Base-by-base conservation (phyloP, 2,329 filamentous ascomycete species). In the Epichloe hybrida region DNA sequence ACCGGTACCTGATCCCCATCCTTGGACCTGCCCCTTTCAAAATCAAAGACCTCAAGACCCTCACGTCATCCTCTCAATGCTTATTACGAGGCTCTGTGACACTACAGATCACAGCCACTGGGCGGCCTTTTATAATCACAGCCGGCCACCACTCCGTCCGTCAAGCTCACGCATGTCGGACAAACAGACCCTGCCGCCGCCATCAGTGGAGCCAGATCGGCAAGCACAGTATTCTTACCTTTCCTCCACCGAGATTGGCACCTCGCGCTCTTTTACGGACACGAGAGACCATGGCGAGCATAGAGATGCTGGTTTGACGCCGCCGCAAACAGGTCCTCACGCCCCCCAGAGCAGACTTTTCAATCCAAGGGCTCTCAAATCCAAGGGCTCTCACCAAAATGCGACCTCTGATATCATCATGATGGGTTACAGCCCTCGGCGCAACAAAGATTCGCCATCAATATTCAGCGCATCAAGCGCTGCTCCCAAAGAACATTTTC, bases 111-210 rank as follows among this genome's bases (percentile, higher is more conserved):
- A 74, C 64, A 76, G 66, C 67, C 71, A 70, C 66, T 79, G 76
- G 76, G 72, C 72, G 76, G 72, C 72, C 56, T 70, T 70, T 57
- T 71, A 66, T 70, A 78, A 76, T 66, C 71, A 73, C 62, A 72
- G 73, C 61, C 66, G 69, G 57, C 61, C 66, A 52, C 67, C 71
- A 56, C 66, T 68, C 59, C 73, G 72, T 57, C 60, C 69, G 50
- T 64, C 70, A 54, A 67, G 69, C 59, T 65, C 72, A 71, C 76
- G 75, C 67, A 80, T 80, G 76, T 77, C 76, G 69, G 76, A 73
- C 66, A 64, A 68, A 60, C 77, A 74, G 67, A 72, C 75, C 61
- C 60, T 70, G 54, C 70, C 73, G 57, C 64, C 75, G 57, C 64
- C 75, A 64, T 71, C 74, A 59, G 71, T 74, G 61, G 73, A 76